Conservation (phyloP, 257 asterid genomes). For the Coffea canephora region DNA sequence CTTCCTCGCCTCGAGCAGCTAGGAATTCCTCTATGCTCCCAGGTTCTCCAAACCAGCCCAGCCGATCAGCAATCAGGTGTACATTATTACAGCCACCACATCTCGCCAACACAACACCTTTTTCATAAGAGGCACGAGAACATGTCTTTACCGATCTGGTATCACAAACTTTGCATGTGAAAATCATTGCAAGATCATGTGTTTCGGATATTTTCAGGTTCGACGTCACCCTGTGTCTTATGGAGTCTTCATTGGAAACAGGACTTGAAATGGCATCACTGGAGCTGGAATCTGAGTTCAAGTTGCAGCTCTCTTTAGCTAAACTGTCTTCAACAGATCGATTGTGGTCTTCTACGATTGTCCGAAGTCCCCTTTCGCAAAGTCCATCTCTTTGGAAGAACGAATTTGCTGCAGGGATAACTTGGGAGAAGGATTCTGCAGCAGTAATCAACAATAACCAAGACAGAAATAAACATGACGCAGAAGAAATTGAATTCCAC, state of each 20-base stretch:
- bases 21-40: conserved; percentile 78
- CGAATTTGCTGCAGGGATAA: conserved; percentile 40
- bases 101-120: conserved; percentile 80
- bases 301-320: conserved; percentile 33
- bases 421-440: conserved; percentile 41
- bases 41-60: conserved; percentile 93
- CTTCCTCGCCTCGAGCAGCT: conserved; percentile 85
- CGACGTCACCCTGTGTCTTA: conserved; percentile 44
- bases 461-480: background rate
- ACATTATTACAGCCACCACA: conserved; percentile 78
- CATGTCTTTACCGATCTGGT: conserved; percentile 68
- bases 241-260: conserved; percentile 17
- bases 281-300: conserved; percentile 23
- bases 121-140: conserved; percentile 73
- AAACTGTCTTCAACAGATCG: conserved; percentile 27
- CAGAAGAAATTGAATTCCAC: background rate
- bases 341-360: conserved; percentile 32
- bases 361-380: conserved; percentile 42
- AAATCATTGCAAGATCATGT: conserved; percentile 70
- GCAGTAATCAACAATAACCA: background rate
- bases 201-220: conserved; percentile 55
- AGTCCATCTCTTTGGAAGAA: conserved; percentile 28
- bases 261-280: conserved; percentile 17
- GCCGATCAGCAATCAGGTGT: conserved; percentile 84
- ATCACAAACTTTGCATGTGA: conserved; percentile 77